Base-by-base conservation (phyloP, 2,329 filamentous ascomycete genomes). In the Dothistroma septosporum region DNA sequence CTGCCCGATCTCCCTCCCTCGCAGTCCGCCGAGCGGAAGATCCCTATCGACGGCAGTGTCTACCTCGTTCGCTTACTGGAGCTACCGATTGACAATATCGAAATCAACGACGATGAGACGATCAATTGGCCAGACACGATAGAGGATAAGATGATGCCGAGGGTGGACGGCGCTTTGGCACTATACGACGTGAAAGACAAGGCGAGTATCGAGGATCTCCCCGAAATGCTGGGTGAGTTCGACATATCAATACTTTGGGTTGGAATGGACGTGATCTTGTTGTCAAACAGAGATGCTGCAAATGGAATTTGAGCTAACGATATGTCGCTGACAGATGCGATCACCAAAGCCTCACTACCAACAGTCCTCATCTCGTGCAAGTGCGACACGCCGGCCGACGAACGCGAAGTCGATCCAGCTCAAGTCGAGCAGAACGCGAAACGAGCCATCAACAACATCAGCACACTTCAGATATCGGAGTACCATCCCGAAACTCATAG, bases 331-430 rank as follows among this genome's bases (percentile, higher is more conserved):
- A 69, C 74, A 95, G 92, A 86, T 77, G 87, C 88, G 47, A 81
- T 96, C 55, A 84, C 86, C 60, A 88, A 87, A 68, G 86, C 88
- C 19, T 82, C 83, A 24, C 77, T 96, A 44, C 91, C 92, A 9
- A 89, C 88, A 57, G 83, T 93, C 64, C 83, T 97, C 47, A 90
- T 95, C 55, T 91, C 91, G 58, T 93, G 88, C 75, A 97, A 97
- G 80, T 96, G 91, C 79, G 93, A 97, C 74, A 84, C 86, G 55
- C 86, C 88, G 53, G 84, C 87, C 64, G 82, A 84, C 60, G 79
- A 85, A 61, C 87, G 89, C 70, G 84, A 91, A 72, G 81, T 95
- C 59, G 86, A 93, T 70, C 84, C 88, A 14, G 81, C 85, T 31
- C 83, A 79, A 58, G 82, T 94, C 60, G 87, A 90, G 70, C 77